Evolutionary conservation across 495 filamentous ascomycete genomes (phyloP), one percentile per base, ranked within the genome.

Genomic region (Sordaria brevicollis): DNA sequence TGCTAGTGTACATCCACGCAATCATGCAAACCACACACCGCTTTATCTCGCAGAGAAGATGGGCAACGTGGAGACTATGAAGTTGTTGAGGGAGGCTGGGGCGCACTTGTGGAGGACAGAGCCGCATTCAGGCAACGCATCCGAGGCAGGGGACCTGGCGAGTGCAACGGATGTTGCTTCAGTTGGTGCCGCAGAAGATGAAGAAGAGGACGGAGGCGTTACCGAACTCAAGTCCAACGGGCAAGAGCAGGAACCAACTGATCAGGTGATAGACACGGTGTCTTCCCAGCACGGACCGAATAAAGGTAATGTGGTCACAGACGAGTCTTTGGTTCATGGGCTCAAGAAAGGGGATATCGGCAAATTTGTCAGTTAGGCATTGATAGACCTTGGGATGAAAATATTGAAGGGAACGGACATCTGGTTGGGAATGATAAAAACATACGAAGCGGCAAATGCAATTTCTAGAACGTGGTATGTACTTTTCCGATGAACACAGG

Each of bases 1-100:
- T 3, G 94, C 92, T 2, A 93, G 91, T 38, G 94, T 97, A 15
- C 94, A 97, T 78, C 79, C 92, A 25, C 87, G 94, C 49, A 97
- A 97, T 78, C 84, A 87, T 21, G 88, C 87, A 31, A 89, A 92
- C 68, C 90, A 91, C 74, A 97, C 93, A 65, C 93, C 94, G 38
- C 82, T 96, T 65, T 94, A 90, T 77, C 81, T 94, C 35, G 92
- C 93, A 6, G 87, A 89, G 72, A 86, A 82, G 73, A 77, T 79
- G 67, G 81, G 83, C 2, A 83, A 81, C 49, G 79, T 79, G 1
- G 89, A 89, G 68, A 86, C 91, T 74, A 89, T 91, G 5, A 71
- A 79, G 41, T 77, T 96, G 72, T 79, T 97, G 8, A 77, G 66
- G 37, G 74, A 78, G 66, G 79, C 79, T 0, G 79, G 79, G 17